Evolutionary conservation across 441 rosid genomes (phyloP).

Genomic region (Capsella rubella): DNA sequence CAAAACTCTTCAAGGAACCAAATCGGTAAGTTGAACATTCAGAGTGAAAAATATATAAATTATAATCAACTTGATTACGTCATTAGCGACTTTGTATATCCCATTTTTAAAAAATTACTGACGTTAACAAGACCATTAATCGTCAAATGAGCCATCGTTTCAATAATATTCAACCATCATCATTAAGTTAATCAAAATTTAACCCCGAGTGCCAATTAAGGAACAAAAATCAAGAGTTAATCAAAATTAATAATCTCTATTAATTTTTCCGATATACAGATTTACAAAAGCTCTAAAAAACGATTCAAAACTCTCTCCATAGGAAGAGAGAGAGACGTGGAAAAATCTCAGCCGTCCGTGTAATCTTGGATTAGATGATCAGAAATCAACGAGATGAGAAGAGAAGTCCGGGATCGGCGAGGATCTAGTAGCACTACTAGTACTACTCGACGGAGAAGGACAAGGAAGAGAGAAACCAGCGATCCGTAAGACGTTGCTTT

Average conservation of each 20-base stretch:
- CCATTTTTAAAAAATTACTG: not conserved
- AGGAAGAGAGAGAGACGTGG: constrained; percentile 4
- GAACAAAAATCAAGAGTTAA: not conserved
- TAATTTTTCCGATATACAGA: constrained; percentile 17
- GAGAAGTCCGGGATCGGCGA: constrained; percentile 41
- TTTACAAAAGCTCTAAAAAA: constrained; percentile 24
- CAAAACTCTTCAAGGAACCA: not conserved
- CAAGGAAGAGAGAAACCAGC: constrained; percentile 34
- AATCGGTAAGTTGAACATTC: not conserved
- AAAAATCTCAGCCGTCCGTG: constrained; percentile 31
- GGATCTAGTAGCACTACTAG: constrained; percentile 21
- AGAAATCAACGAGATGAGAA: constrained; percentile 47
- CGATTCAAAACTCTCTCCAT: not conserved
- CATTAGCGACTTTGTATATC: not conserved
- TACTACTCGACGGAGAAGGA: constrained; percentile 36
- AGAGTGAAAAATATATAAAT: not conserved
- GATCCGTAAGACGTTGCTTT: constrained; percentile 17
- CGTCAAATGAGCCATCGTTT: not conserved
- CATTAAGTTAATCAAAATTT: not conserved
- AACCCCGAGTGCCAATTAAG: not conserved
- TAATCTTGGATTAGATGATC: constrained; percentile 16
- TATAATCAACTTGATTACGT: not conserved
- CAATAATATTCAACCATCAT: not conserved
- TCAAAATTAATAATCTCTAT: constrained; percentile 5
- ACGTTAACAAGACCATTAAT: not conserved